Evolutionary conservation across 2,329 filamentous ascomycete species (phyloP), one percentile per base, ranked within the genome.

Genomic region (Acrocalymma vagum): DNA sequence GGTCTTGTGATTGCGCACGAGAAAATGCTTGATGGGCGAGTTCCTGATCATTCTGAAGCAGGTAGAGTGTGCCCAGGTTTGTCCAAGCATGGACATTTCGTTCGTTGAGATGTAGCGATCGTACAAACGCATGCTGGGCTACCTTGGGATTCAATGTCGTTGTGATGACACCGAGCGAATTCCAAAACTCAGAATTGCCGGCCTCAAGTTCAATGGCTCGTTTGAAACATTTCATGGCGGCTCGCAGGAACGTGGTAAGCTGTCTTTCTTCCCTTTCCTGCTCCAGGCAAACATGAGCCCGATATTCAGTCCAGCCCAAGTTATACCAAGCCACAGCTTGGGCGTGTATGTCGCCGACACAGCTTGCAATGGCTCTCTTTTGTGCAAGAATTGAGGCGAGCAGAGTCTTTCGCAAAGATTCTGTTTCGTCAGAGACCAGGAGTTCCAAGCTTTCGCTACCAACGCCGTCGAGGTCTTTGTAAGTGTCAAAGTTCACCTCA

Each of bases 311-410:
- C 89, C 92, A 97, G 27, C 94, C 94, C 13, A 99, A 77, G 60
- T 99, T 99, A 71, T 96, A 99, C 80, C 93, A 94, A 0, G 92
- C 90, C n/a, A 97, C 89, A 1, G 94, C 90, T 70, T 95, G 92
- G 3, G 93, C 92, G 65, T 96, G 89, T 6, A 83, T 67, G 61
- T 99, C 92, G 43, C 85, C 76, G 1, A 84, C 75, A 11, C 86
- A 87, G 25, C 85, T 81, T 54, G 87, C 75, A 10, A 97, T 85
- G 6, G 91, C 91, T 50, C 89, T 83, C 67, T 97, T 99, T 67
- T 95, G 89, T 5, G 90, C 88, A 13, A 97, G 74, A 18, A 97
- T 88, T 0, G 87, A 82, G 10, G 87, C 83, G 46, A 88, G 81
- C 1, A 95, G 69, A 47, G 81, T 85, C 47, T 78, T 74, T 2